Evolutionary conservation across 2,329 filamentous ascomycete genomes (phyloP).

Genomic region (Epichloe hybrida): DNA sequence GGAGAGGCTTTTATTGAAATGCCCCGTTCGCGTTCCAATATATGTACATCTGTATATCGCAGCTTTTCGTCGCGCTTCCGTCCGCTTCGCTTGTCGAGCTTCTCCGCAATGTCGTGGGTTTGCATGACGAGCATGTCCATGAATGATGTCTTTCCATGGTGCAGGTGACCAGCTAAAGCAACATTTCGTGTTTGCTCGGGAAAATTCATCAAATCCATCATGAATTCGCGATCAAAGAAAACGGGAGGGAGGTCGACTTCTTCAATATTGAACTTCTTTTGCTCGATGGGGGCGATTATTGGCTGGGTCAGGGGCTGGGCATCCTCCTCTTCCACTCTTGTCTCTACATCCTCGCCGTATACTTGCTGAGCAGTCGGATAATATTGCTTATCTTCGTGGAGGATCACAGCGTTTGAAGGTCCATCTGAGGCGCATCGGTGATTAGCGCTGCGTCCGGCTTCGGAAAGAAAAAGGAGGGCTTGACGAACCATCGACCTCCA

Average conservation of each 20-base stretch:
- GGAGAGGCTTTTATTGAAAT: conserved; percentile 86
- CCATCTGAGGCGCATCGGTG: conserved; percentile 38
- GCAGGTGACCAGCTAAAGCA: conserved; percentile 80
- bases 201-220: conserved; percentile 92
- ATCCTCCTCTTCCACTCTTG: conserved; percentile 92
- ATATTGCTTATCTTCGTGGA: conserved; percentile 99
- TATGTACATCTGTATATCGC: conserved; percentile 85
- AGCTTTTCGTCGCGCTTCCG: conserved; percentile 78
- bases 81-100: conserved; percentile 68
- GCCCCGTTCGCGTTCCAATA: conserved; percentile 78
- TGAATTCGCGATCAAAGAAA: conserved; percentile 76
- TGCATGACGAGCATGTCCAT: conserved; percentile 97
- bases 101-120: conserved; percentile 75
- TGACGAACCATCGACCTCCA: conserved; percentile 72
- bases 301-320: conserved; percentile 83
- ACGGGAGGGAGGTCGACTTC: conserved; percentile 84
- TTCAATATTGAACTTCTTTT: conserved; percentile 93
- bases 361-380: conserved; percentile 96
- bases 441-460: neutral
- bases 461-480: neutral
- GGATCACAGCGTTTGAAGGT: conserved; percentile 88
- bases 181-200: conserved; percentile 91
- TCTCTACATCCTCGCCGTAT: conserved; percentile 89
- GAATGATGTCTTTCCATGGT: conserved; percentile 95
- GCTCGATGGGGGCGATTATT: conserved; percentile 82